These are phyloP conservation scores for Candida vaughaniae DNA, from an alignment of 805 yeast species.

Conservation along the genomic window DNA sequence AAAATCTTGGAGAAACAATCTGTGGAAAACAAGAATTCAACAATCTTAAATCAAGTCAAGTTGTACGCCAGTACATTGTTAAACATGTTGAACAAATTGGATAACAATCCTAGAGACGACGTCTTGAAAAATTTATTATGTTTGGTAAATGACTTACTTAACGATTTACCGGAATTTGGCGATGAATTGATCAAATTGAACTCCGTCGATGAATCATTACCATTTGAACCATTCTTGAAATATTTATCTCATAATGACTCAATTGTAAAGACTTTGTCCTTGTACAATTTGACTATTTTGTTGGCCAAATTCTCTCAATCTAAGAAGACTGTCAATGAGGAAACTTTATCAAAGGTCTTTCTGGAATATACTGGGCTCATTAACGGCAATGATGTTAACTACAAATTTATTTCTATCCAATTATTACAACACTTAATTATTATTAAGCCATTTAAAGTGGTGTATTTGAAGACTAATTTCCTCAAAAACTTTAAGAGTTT, in stretches of 20 bases:
- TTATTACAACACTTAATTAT: conserved; percentile 61
- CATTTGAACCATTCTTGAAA: conserved; percentile 52
- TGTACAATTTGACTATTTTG: conserved; percentile 53
- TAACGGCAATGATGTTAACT: conserved; percentile 38
- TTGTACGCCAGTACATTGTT: conserved; percentile 55
- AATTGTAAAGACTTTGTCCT: conserved; percentile 53
- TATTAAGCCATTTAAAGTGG: conserved; percentile 49
- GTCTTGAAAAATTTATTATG: conserved; percentile 65
- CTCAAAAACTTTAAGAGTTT: conserved; percentile 33
- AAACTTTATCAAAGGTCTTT: conserved; percentile 38
- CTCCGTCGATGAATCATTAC: conserved; percentile 43
- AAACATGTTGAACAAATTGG: conserved; percentile 50
- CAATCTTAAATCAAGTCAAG: conserved; percentile 45
- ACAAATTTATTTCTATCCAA: conserved; percentile 62
- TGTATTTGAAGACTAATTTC: conserved; percentile 42
- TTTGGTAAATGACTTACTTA: conserved; percentile 56
- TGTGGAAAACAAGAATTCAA: conserved; percentile 38
- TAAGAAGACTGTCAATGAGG: conserved; percentile 31
- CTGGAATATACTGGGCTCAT: conserved; percentile 34
- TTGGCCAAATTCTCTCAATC: conserved; percentile 29
- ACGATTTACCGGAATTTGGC: conserved; percentile 36
- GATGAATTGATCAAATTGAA: conserved; percentile 44
- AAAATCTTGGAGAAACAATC: conserved; percentile 53
- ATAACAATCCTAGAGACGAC: conserved; percentile 52
- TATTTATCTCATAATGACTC: conserved; percentile 56